Base-by-base conservation (phyloP, 768 basidiomycete species). In the Trametes cingulata region DNA sequence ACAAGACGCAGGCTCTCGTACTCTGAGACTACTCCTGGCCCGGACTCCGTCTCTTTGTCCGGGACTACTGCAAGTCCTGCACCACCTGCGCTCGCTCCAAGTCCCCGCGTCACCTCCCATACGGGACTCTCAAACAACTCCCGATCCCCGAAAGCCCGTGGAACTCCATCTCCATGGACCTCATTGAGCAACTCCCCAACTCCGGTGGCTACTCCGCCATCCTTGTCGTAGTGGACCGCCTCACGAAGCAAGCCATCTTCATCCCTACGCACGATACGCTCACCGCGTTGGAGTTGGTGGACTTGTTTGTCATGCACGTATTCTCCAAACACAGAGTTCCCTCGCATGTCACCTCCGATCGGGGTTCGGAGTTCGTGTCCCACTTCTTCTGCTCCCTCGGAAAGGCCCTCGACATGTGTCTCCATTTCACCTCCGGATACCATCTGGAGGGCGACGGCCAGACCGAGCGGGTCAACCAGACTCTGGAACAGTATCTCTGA, bases 281-380 rank as follows among this genome's bases (percentile, higher is more conserved):
- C n/a, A 27, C 17, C 57, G 29, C 15, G 15, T 8, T 17, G 40
- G 83, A 81, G 76, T 82, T 22, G 76, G 67, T 24, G 83, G 85
- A 66, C 74, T 83, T n/a, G 75, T 81, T 43, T 81, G 80, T 65
- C 82, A 83, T 37, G 36, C 36, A 37, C 36, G 69, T 84, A 83
- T 3, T 78, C 77, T 27, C 84, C 85, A 76, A 52, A 14, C 36
- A 37, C 14, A 14, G 36, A 37, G 36, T 37, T 7, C 36, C 57
- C 69, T 72, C 15, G 36, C 7, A 37, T 14, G 36, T 37, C 36
- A 37, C 36, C 36, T 37, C 36, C 36, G 36, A 37, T 37, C 14
- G 36, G 36, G 36, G 36, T 37, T 37, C 36, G 8, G 36, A 37
- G 36, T 37, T n/a, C n/a, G n/a, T n/a, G n/a, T n/a, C n/a, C n/a